phyloP scores from a whole-genome alignment of 768 basidiomycete genomes.

The Tricholoma saponaceum region DNA sequence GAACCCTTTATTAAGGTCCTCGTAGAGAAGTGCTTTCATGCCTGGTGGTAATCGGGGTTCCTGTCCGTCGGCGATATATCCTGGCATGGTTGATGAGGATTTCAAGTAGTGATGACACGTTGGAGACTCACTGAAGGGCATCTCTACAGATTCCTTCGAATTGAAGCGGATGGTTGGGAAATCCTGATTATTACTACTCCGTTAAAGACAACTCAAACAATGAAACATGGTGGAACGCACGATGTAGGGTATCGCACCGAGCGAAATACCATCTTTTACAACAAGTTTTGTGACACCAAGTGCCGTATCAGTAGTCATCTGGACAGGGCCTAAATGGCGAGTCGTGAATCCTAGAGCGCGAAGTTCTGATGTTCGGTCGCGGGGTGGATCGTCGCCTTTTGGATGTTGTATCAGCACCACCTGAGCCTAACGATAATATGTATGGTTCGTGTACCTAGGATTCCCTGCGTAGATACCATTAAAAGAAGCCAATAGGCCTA shows the following conservation, averaged over 20 bases:
- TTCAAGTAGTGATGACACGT: neutral
- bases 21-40: conserved; percentile 81
- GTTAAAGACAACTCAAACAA: neutral
- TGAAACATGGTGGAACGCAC: conserved; percentile 35
- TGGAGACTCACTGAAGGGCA: conserved; percentile 84
- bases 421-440: neutral
- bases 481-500: neutral
- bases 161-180: conserved; percentile 90
- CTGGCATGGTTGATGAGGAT: conserved; percentile 21
- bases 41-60: conserved; percentile 83
- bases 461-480: conserved; percentile 41
- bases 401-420: too few species aligned
- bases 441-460: conserved; percentile 41
- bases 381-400: conserved; percentile 95
- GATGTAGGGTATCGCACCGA: conserved; percentile 70
- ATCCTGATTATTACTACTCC: conserved; percentile 46
- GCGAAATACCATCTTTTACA: conserved; percentile 67
- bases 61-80: conserved; percentile 44
- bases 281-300: conserved; percentile 86
- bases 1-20: conserved; percentile 85
- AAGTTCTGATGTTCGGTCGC: conserved; percentile 88
- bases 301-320: conserved; percentile 99
- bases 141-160: conserved; percentile 87
- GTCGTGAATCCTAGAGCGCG: conserved; percentile 83
- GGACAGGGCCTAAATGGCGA: conserved; percentile 79